Base-by-base conservation (phyloP, 148 eudicot species). In the Rhododendron mucronatum region DNA sequence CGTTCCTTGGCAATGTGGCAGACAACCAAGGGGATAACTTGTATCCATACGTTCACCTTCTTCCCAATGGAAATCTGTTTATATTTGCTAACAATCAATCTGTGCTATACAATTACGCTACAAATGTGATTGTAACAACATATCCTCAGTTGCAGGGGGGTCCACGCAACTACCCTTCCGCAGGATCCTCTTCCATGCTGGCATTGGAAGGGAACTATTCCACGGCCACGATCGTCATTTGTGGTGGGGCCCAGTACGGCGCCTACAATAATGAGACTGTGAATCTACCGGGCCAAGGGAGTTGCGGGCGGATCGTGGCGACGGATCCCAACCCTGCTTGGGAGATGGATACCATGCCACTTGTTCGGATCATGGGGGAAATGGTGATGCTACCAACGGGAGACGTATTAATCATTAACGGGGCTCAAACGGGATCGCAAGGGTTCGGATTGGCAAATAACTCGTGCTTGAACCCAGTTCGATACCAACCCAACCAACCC, bases 261-360 rank as follows among this genome's bases (percentile, higher is more conserved):
- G 53, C 53, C 53, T 50, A 50, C 14, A 50, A 12, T 10, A 0
- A 50, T 1, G 0, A 12, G 0, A 12, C 2, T 12, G 14, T 30
- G 30, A 30, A 30, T 30, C 30, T 30, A 0, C 30, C 30, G 30
- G 53, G 1, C 53, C 2, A 1, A 10, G 2, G 3, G 15, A 50
- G 15, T 2, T 50, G 53, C 15, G 53, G 53, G 3, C 85, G 99
- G 33, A 96, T 95, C 53, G 94, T 95, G 61, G 95, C 97, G 23
- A 96, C 96, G 8, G 35, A 53, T 0, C 84, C 86, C 16, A 90
- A 93, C 85, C 88, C 98, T 23, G 92, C 88, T 86, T 96, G 98
- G 99, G 96, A 94, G 69, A 89, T 90, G 96, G 98, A 96, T 88
- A 92, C 91, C 8, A 96, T 96, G 99, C 98, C 99, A 8, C 90